These are phyloP conservation scores for Syzygium jambos DNA, from an alignment of 345 rosid genomes.

Conservation along the genomic window DNA sequence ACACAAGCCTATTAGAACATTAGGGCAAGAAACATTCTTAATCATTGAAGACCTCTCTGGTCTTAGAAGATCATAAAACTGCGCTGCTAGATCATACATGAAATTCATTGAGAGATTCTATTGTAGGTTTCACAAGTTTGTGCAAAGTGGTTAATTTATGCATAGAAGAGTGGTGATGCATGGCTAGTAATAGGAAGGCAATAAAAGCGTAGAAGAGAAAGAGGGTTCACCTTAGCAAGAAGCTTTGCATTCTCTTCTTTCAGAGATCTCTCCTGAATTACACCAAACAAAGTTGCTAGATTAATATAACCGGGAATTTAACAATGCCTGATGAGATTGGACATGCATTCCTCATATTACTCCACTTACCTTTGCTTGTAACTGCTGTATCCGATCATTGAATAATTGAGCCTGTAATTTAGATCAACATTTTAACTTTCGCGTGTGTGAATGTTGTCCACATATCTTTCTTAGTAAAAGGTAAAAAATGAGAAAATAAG, in stretches of 20 bases:
- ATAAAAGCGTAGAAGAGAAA: not conserved
- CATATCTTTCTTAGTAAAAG: not conserved
- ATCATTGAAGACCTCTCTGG: not conserved
- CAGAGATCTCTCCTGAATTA: slow-evolving; percentile 37
- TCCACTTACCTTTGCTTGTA: slow-evolving; percentile 30
- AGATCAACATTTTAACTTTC: not conserved
- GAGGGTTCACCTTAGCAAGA: slow-evolving; percentile 21
- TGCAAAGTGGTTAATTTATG: not conserved
- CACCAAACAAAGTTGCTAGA: not conserved
- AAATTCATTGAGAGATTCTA: not conserved
- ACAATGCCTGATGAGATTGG: not conserved
- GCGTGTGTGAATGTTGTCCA: not conserved
- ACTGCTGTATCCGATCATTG: slow-evolving; percentile 29
- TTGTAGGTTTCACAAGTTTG: not conserved
- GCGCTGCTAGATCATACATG: not conserved
- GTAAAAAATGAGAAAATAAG: not conserved
- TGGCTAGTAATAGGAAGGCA: not conserved
- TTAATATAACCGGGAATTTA: not conserved
- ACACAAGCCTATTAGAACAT: not conserved
- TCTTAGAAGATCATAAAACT: not conserved
- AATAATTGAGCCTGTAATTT: slow-evolving; percentile 26
- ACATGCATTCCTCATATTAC: not conserved
- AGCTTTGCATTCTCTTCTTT: slow-evolving; percentile 33
- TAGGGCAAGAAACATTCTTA: not conserved
- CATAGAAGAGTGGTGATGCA: not conserved